Evolutionary conservation across 495 filamentous ascomycete genomes (phyloP).

Genomic region (Schizothecium vesticola): DNA sequence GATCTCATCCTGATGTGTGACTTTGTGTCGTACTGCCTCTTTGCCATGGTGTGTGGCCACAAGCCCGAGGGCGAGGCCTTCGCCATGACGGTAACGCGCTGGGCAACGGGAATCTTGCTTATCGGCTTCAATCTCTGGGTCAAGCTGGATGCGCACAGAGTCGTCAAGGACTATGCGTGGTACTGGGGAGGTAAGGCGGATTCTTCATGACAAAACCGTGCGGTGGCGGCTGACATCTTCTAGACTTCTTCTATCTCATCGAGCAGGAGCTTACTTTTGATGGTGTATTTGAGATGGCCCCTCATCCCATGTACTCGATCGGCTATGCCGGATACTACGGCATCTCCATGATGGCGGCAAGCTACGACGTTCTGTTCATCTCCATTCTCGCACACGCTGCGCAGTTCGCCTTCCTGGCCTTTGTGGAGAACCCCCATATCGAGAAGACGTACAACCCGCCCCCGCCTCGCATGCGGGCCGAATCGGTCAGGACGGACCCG

Average conservation of each 20-base stretch:
- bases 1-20: constrained; percentile 98
- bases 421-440: constrained; percentile 95
- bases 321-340: constrained; percentile 98
- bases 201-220: background rate
- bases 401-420: constrained; percentile 84
- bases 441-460: constrained; percentile 96
- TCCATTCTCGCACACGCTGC: constrained; percentile 92
- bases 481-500: constrained; percentile 27
- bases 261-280: constrained; percentile 98
- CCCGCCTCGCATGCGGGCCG: constrained; percentile 59
- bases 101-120: constrained; percentile 73
- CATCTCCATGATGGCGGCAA: constrained; percentile 97
- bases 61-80: constrained; percentile 66
- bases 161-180: constrained; percentile 99
- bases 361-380: constrained; percentile 94
- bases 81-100: constrained; percentile 64
- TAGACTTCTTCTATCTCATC: constrained; percentile 95
- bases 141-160: constrained; percentile 92
- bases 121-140: constrained; percentile 98
- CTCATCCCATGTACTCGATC: constrained; percentile 98
- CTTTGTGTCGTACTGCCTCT: constrained; percentile 92
- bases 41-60: constrained; percentile 82
- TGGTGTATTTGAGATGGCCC: constrained; percentile 98
- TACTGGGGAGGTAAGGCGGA: constrained; percentile 72
- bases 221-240: constrained; percentile 8